Evolutionary conservation across 768 basidiomycete species (phyloP).

Genomic region (Tephrocybe rancida): DNA sequence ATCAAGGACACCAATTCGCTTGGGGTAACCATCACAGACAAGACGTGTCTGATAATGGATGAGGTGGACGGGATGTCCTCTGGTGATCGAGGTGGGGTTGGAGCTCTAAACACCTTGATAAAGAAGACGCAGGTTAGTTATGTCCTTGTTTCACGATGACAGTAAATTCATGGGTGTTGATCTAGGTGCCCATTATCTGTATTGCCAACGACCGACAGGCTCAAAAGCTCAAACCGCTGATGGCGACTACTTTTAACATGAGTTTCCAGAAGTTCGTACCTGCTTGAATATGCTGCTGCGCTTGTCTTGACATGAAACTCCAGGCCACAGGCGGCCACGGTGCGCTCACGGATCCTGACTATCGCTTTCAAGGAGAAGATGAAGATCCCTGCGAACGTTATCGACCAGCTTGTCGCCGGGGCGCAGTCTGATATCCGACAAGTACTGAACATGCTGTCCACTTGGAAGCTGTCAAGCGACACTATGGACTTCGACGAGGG

Average conservation of each 20-base stretch:
- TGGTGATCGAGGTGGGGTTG: constrained; percentile 96
- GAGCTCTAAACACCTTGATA: constrained; percentile 88
- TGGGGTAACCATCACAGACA: constrained; percentile 76
- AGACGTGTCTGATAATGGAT: constrained; percentile 95
- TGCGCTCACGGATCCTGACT: constrained; percentile 87
- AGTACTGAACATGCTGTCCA: constrained; percentile 97
- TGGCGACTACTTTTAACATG: constrained; percentile 70
- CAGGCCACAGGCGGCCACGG: constrained; percentile 75
- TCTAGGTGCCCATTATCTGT: constrained; percentile 92
- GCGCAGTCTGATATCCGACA: constrained; percentile 97
- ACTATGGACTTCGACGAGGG: constrained; percentile 91
- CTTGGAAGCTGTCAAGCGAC: constrained; percentile 85
- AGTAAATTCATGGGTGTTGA: background rate
- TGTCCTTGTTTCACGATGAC: background rate
- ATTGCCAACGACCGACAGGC: constrained; percentile 90
- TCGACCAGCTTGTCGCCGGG: constrained; percentile 89
- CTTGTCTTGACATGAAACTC: background rate
- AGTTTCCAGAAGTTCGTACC: constrained; percentile 71
- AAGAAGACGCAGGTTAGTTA: constrained; percentile 81
- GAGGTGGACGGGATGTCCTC: constrained; percentile 99
- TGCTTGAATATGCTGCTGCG: background rate
- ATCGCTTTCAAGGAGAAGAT: constrained; percentile 96
- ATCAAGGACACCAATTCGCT: constrained; percentile 60
- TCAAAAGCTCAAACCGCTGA: constrained; percentile 91
- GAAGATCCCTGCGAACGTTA: constrained; percentile 86